These are phyloP conservation scores for Psidium guajava DNA, from an alignment of 345 rosid species.

Conservation along the genomic window DNA sequence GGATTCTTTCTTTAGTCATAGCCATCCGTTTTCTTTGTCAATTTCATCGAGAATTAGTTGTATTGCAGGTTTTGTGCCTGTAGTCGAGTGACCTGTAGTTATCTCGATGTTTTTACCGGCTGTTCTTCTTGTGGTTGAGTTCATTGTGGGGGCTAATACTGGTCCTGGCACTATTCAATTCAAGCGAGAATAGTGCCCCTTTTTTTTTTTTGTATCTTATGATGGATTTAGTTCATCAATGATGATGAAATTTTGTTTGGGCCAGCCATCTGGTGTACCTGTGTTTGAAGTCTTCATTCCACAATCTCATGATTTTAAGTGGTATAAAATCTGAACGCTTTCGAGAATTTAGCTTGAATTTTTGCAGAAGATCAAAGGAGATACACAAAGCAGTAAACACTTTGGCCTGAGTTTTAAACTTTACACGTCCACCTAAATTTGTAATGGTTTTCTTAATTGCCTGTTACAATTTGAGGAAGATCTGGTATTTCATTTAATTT, in stretches of 20 bases:
- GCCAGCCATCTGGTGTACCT: not conserved
- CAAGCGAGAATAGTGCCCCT: slow-evolving; percentile 7
- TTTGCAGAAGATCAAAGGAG: not conserved
- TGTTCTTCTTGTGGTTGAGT: slow-evolving; percentile 14
- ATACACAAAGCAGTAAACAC: not conserved
- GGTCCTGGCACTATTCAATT: slow-evolving; percentile 5
- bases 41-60: not conserved
- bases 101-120: not conserved
- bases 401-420: not conserved
- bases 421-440: not conserved
- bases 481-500: not conserved
- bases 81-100: not conserved
- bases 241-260: not conserved
- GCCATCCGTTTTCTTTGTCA: not conserved
- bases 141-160: slow-evolving; percentile 1
- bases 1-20: not conserved
- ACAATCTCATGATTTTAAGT: not conserved
- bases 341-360: not conserved
- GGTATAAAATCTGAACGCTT: not conserved
- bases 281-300: not conserved
- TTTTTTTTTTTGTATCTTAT: slow-evolving; percentile 7
- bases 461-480: not conserved
- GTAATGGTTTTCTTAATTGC: not conserved
- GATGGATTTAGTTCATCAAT: slow-evolving; percentile 7
- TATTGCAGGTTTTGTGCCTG: not conserved